A percentile compares a stretch with the other conserved stretches of the same genome.
phyloP scores from a whole-genome alignment of 768 basidiomycete genomes.

The Amanita molliuscula region DNA sequence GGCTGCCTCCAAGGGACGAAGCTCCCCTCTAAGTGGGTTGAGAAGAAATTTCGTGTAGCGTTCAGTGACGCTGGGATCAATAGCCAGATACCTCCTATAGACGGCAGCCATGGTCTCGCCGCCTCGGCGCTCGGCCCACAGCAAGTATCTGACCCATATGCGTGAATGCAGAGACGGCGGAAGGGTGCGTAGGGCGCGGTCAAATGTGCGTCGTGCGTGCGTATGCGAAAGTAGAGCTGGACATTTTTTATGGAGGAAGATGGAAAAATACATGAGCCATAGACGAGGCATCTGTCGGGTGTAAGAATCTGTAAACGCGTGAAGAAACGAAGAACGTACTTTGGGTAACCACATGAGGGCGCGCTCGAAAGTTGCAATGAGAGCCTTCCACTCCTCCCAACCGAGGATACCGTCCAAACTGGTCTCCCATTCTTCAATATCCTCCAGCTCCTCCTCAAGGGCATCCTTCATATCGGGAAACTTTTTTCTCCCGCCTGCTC shows the following conservation, averaged over 20 bases:
- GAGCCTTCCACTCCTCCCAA: constrained; percentile 89
- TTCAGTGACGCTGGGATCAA: constrained; percentile 77
- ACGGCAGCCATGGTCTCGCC: constrained; percentile 70
- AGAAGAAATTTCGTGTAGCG: constrained; percentile 65
- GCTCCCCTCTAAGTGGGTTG: constrained; percentile 38
- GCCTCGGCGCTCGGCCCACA: constrained; percentile 82
- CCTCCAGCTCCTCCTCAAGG: constrained; percentile 74
- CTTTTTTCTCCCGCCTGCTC: constrained; percentile 84
- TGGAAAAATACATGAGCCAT: constrained; percentile 89
- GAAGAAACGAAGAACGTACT: constrained; percentile 32
- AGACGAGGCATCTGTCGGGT: constrained; percentile 69
- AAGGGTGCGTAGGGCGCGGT: constrained; percentile 87
- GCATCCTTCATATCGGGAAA: constrained; percentile 86
- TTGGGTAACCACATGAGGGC: constrained; percentile 92
- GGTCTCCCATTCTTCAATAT: constrained; percentile 76
- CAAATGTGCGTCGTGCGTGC: constrained; percentile 89
- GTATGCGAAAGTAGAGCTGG: constrained; percentile 77
- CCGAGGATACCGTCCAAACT: constrained; percentile 86
- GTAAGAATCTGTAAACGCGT: constrained; percentile 6
- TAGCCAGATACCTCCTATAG: constrained; percentile 81
- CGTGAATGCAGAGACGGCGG: constrained; percentile 87
- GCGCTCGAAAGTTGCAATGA: constrained; percentile 85
- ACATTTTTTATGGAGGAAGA: constrained; percentile 85
- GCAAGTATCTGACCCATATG: constrained; percentile 87
- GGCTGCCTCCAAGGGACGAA: constrained; percentile 86